Base-by-base conservation (phyloP, 768 basidiomycete genomes). In the Vishniacozyma victoriae region DNA sequence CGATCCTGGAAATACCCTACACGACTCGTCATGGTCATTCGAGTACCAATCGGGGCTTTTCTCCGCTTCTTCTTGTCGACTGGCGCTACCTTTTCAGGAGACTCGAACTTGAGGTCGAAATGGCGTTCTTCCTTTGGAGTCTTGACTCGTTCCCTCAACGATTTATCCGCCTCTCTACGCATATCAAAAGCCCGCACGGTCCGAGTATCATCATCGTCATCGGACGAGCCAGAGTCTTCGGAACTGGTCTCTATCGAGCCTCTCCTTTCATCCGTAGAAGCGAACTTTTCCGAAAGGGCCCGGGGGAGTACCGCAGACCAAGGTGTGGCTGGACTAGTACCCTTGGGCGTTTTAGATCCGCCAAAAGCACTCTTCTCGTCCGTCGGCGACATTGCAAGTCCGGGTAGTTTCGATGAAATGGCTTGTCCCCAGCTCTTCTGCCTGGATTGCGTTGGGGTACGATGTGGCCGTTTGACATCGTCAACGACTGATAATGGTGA, bases 1-100 rank as follows among this genome's bases (percentile, higher is more conserved):
- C 89, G 77, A 62, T 96, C 91, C 70, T 91, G 88, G 75, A 92
- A 91, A 72, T 86, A 91, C 2, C 89, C 88, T 15, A 86, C 86
- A 24, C 91, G 79, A 64, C 88, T 92, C 4, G 91, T 92, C 91
- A 96, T 96, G 0, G 91, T 90, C 64, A 96, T 73, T 38, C 87
- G 75, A 11, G 88, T 92, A 12, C 90, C 89, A 57, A 92, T 83
- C 13, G 83, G 81, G 45, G 71, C 70, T 43, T 67, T 67, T 59
- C 71, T 66, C 35, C 48, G 77, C 76, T 52, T 71, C 64, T 66
- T 77, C 73, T 29, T 25, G n/a, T n/a, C n/a, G 7, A 26, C 11
- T 12, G 27, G 13, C 9, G 29, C 9, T 9, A 33, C 29, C 20
- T 44, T 22, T 31, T 35, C 38, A 14, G 35, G 50, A 25, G 3